A percentile compares a stretch with the other conserved stretches of the same genome.
These are phyloP conservation scores for Celoporthe dispersa DNA, from an alignment of 2,329 filamentous ascomycete genomes.

Conservation along the genomic window DNA sequence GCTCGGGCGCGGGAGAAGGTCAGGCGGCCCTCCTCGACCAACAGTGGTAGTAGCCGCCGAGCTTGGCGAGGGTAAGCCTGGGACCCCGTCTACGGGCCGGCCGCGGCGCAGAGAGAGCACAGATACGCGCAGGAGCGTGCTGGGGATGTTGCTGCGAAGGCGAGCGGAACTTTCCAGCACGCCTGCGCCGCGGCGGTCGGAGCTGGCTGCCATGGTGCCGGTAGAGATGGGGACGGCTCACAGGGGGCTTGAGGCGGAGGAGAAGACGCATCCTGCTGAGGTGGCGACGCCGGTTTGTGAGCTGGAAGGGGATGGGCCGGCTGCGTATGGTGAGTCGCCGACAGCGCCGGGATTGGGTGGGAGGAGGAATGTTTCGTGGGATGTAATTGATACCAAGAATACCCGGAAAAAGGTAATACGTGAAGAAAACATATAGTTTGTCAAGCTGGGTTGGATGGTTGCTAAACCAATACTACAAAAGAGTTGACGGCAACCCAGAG, in stretches of 20 bases:
- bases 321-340: neutral
- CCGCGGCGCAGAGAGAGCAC: neutral
- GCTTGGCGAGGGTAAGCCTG: neutral
- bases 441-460: neutral
- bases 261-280: neutral
- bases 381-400: neutral
- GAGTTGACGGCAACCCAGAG: too few species aligned
- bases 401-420: neutral
- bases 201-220: neutral
- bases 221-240: neutral
- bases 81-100: neutral
- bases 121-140: neutral
- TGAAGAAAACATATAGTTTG: neutral
- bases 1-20: neutral
- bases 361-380: neutral
- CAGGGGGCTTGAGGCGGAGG: neutral
- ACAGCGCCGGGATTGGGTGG: neutral
- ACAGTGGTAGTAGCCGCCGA: neutral
- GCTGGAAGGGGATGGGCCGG: neutral
- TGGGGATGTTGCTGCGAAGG: neutral
- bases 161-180: neutral
- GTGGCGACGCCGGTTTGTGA: neutral
- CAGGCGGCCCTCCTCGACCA: neutral
- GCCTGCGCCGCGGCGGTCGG: constrained; percentile 2
- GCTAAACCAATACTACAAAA: neutral